Evolutionary conservation across 345 rosid genomes (phyloP).

Genomic region (Cardamine occulta): DNA sequence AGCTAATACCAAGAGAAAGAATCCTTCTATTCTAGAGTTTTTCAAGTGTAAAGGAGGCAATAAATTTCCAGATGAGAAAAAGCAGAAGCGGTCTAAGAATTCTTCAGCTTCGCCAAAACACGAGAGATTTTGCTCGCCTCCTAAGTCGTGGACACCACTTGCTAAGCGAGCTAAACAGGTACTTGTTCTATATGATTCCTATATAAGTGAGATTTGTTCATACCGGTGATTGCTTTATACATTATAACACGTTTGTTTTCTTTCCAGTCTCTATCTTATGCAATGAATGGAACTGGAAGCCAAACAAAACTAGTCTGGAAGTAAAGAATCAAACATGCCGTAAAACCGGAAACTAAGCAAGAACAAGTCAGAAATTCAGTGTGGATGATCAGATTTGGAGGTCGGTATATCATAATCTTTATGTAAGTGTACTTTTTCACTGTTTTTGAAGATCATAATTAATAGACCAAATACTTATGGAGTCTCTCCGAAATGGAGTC

Average conservation of each 20-base stretch:
- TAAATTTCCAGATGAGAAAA: conserved; percentile 57
- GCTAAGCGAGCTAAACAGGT: conserved; percentile 84
- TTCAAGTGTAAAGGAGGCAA: conserved; percentile 79
- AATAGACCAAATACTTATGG: background rate
- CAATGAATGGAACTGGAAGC: conserved; percentile 55
- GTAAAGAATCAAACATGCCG: conserved; percentile 43
- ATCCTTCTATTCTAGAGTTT: conserved; percentile 79
- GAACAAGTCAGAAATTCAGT: background rate
- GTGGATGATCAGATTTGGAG: conserved; percentile 20
- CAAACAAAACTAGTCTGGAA: conserved; percentile 88
- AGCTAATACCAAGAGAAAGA: conserved; percentile 58
- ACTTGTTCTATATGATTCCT: background rate
- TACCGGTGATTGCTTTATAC: background rate
- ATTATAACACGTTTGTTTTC: background rate
- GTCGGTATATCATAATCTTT: conserved; percentile 15
- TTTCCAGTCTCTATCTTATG: conserved; percentile 65
- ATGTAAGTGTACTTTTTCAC: conserved; percentile 12
- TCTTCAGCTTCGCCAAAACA: conserved; percentile 48
- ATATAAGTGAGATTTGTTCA: conserved; percentile 1
- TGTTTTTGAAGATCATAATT: background rate
- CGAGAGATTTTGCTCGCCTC: conserved; percentile 48
- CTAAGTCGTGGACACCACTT: conserved; percentile 60
- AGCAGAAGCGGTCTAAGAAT: conserved; percentile 55
- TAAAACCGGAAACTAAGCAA: conserved; percentile 27
- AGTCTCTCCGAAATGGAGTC: background rate